A percentile compares a stretch with the other conserved stretches of the same genome.
Conservation (phyloP, 2,329 filamentous ascomycete genomes). For the Fusarium sp. region DNA sequence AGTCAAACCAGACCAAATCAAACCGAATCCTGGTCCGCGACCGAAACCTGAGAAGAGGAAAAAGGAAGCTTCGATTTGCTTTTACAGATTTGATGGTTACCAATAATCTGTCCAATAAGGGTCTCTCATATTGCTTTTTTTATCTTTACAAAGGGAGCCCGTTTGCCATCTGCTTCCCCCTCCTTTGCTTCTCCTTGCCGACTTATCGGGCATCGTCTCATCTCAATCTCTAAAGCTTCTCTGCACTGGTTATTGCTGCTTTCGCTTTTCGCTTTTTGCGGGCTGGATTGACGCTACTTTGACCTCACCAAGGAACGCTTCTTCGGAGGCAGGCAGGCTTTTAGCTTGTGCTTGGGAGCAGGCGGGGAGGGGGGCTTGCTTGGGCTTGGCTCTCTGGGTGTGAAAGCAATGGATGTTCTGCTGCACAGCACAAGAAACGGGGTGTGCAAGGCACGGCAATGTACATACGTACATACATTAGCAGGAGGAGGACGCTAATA, state of each 20-base stretch:
- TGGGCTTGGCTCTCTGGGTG: conserved; percentile 27
- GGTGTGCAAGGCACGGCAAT: conserved; percentile 37
- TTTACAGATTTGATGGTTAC: conserved; percentile 13
- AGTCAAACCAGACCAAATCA: not conserved
- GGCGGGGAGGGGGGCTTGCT: conserved; percentile 9
- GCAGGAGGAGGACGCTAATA: not conserved
- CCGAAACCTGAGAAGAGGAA: conserved; percentile 11
- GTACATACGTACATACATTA: not conserved
- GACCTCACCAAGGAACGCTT: conserved; percentile 42
- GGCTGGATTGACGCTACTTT: conserved; percentile 27
- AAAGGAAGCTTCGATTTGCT: conserved; percentile 36
- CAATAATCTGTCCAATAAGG: not conserved
- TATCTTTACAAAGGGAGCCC: not conserved
- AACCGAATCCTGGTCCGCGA: conserved; percentile 18
- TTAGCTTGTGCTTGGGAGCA: conserved; percentile 22
- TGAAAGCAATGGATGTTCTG: conserved; percentile 12
- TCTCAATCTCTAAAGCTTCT: not conserved
- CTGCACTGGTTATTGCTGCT: not conserved
- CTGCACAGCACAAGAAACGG: conserved; percentile 36
- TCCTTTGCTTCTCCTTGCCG: not conserved
- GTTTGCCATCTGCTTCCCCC: not conserved
- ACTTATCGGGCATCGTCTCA: not conserved
- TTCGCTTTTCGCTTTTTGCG: conserved; percentile 9
- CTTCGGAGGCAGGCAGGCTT: conserved; percentile 36
- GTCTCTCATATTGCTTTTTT: conserved; percentile 14